Base-by-base conservation (phyloP, 1,284 basidiomycete species). In the Xerocomus cyaneibrunnescens region DNA sequence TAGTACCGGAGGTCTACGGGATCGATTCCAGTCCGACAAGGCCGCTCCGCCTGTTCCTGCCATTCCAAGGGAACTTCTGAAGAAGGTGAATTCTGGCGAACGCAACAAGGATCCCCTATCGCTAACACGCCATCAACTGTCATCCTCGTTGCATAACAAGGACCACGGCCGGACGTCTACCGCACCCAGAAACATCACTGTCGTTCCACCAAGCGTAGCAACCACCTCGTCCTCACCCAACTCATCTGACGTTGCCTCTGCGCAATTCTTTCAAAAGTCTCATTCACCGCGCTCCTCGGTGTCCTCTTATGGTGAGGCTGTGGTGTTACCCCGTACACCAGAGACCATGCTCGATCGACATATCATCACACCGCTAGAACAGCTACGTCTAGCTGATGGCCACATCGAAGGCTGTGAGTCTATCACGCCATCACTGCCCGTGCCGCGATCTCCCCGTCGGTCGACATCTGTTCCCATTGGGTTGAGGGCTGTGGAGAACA, bases 11-110 rank as follows among this genome's bases (percentile, higher is more conserved):
- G 82, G 75, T 3, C 67, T 87, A 37, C 75, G 81, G 51, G 85
- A 87, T 17, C 80, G 76, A 59, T 84, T 78, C 58, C 66, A 71
- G 39, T 21, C 56, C 42, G 55, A 62, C 39, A 59, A 64, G 22
- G 58, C 64, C 3, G 74, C 75, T n/a, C 81, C 82, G 3, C 83
- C 85, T n/a, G 81, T 85, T 0, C 84, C 84, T 31, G 74, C 77
- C 9, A 69, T 86, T 4, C 83, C 83, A 1, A 74, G 75, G 53
- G 70, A 77, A 12, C 49, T 65, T n/a, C 19, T 62, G 8, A 47
- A 45, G 34, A 58, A 49, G 46, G 34, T 14, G 38, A 48, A 50
- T 14, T 25, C 51, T 49, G 19, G 40, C 47, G 42, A 50, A 56
- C 35, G 48, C 58, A 22, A 56, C 60, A n/a, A 69, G 64, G 56